phyloP scores from a whole-genome alignment of 768 basidiomycete genomes.

The Phaeotremella skinneri region DNA sequence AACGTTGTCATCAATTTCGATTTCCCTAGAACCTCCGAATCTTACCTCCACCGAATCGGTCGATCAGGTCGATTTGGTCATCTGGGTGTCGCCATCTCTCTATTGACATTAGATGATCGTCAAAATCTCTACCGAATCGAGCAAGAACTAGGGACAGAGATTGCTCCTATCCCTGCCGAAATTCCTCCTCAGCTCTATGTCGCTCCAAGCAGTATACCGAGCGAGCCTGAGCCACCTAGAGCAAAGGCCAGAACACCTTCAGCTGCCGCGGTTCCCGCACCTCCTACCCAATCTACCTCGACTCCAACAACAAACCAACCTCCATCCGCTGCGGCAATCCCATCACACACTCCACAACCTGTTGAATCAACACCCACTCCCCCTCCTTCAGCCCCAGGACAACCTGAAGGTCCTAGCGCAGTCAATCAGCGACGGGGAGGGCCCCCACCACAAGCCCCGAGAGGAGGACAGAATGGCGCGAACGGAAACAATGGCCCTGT shows the following conservation, averaged over 20 bases:
- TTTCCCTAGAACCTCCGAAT: constrained; percentile 98
- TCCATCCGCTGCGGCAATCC: constrained; percentile 20
- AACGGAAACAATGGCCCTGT: constrained; percentile 5
- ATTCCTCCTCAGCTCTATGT: constrained; percentile 95
- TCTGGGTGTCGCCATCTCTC: constrained; percentile 92
- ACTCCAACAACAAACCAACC: constrained; percentile 18
- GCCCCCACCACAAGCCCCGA: background rate
- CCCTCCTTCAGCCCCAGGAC: constrained; percentile 12
- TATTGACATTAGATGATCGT: constrained; percentile 96
- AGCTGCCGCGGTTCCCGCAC: background rate
- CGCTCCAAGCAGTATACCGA: constrained; percentile 60
- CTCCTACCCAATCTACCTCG: constrained; percentile 18
- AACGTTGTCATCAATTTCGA: constrained; percentile 99
- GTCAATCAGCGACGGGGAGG: constrained; percentile 5
- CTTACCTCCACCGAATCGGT: constrained; percentile 97
- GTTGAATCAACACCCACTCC: constrained; percentile 9
- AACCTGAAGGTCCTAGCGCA: constrained; percentile 17
- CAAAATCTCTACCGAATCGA: constrained; percentile 98
- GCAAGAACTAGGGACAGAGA: constrained; percentile 97
- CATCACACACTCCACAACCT: constrained; percentile 9
- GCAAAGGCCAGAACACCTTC: background rate
- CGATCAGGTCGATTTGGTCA: constrained; percentile 97
- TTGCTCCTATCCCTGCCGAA: constrained; percentile 84
- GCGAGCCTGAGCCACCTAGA: constrained; percentile 29
- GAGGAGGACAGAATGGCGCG: background rate